These are phyloP conservation scores for Leccinellum albellum DNA, from an alignment of 768 basidiomycete species.

Conservation along the genomic window DNA sequence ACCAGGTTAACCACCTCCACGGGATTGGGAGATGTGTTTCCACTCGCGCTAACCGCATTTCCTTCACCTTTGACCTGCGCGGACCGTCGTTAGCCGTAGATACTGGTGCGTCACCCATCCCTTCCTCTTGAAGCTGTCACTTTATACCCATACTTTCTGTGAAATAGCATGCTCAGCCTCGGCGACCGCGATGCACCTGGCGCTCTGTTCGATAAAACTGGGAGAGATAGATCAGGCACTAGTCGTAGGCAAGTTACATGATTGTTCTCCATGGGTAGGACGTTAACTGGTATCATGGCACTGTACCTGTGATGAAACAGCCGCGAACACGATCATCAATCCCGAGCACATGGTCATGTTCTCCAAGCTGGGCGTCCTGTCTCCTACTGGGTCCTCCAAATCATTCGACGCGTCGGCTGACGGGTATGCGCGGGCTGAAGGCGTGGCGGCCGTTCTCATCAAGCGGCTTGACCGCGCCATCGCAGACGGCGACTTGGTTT, in stretches of 20 bases:
- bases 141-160: neutral
- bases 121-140: neutral
- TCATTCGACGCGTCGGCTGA: constrained; percentile 32
- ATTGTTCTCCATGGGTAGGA: neutral
- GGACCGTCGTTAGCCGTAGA: constrained; percentile 51
- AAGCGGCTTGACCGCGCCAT: constrained; percentile 32
- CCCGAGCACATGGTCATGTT: constrained; percentile 26
- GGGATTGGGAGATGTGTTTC: constrained; percentile 30
- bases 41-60: constrained; percentile 31
- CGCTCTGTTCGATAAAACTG: constrained; percentile 38
- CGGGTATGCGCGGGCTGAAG: constrained; percentile 31
- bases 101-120: constrained; percentile 12
- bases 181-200: constrained; percentile 46
- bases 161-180: constrained; percentile 41
- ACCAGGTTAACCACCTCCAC: constrained; percentile 25
- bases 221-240: constrained; percentile 49
- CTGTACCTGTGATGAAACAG: constrained; percentile 5
- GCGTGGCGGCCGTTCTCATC: constrained; percentile 31
- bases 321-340: constrained; percentile 28
- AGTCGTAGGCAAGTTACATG: constrained; percentile 26
- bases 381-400: constrained; percentile 32
- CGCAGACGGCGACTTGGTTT: constrained; percentile 30
- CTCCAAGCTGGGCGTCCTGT: constrained; percentile 32
- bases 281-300: too few species aligned
- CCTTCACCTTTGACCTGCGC: constrained; percentile 33